Percentiles rank a stretch among this genome's conserved stretches.
These are phyloP conservation scores for Spiromastix sp. DNA, from an alignment of 2,329 filamentous ascomycete genomes.

Conservation along the genomic window DNA sequence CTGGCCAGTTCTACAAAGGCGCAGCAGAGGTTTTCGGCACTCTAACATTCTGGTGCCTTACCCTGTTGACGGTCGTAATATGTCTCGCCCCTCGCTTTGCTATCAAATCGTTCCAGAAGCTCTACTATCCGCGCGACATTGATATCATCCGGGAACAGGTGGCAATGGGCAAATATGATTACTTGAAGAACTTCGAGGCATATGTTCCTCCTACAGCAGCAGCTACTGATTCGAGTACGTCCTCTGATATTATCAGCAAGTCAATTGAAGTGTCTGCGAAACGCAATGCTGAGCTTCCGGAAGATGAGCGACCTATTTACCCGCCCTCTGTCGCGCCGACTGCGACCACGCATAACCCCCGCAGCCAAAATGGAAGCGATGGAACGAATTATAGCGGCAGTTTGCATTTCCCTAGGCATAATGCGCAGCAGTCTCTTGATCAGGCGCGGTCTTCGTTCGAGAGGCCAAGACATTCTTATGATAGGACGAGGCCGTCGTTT, in stretches of 20 bases:
- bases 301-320: conserved; percentile 88
- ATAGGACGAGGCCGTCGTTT: conserved; percentile 47
- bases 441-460: conserved; percentile 50
- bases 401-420: conserved; percentile 28
- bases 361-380: conserved; percentile 84
- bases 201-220: conserved; percentile 38
- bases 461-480: conserved; percentile 53
- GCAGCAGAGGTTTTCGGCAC: conserved; percentile 70
- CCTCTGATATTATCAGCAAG: conserved; percentile 29
- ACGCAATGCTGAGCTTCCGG: conserved; percentile 58
- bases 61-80: conserved; percentile 67
- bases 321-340: conserved; percentile 77
- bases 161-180: conserved; percentile 68
- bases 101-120: conserved; percentile 81
- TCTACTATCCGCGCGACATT: conserved; percentile 84
- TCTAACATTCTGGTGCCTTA: conserved; percentile 77
- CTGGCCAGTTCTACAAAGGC: conserved; percentile 61
- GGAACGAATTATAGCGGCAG: conserved; percentile 74
- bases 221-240: conserved; percentile 23
- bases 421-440: conserved; percentile 51
- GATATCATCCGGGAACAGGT: conserved; percentile 95
- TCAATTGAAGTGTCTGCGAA: conserved; percentile 44
- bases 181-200: conserved; percentile 50
- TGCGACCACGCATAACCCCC: conserved; percentile 64
- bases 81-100: conserved; percentile 81